Base-by-base conservation (phyloP, 495 filamentous ascomycete genomes). In the Lasiosphaeriaceae sp. region DNA sequence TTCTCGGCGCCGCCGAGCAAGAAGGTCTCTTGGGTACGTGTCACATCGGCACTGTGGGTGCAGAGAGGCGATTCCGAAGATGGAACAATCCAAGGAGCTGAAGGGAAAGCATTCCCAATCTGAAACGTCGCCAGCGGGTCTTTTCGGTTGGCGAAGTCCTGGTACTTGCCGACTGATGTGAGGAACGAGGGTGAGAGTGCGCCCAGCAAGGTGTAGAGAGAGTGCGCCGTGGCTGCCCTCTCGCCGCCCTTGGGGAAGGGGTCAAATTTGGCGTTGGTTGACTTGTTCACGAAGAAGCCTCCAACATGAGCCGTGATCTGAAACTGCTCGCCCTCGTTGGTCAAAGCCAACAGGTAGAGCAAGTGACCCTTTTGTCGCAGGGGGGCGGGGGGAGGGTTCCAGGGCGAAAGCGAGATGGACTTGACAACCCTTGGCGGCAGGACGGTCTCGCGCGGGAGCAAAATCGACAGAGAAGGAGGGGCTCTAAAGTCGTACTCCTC, bases 221-320 rank as follows among this genome's bases (percentile, higher is more conserved):
- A 97, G 71, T 97, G 95, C 8, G 92, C 84, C 41, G 80, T 80
- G 57, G 78, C 74, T 52, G 79, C 78, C 71, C 94, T 45, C 86
- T 85, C 39, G 82, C 76, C 51, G 75, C 75, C 60, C 85, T 82
- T 26, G n/a, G 90, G 91, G 57, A 83, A 83, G 11, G 95, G 95
- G 71, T 97, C 93, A 65, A 99, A 99, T 76, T 90, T 93, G 77
- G 73, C 80, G 71, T 89, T 94, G 46, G 88, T 88, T 35, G 86
- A 95, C 68, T 89, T 94, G 82, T 96, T 97, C 59, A 97, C 90
- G 72, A 86, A 97, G 77, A 99, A 99, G 4, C 95, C 95, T 11
- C 90, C 89, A 47, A 95, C 87, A 65, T 96, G 89, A 7, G 90
- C 84, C 8, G 95, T 97, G 60, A 99, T 89, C 68, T 97, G 90